Conservation (phyloP, 1,284 basidiomycete species). For the Cystobasidiaceae sp. region DNA sequence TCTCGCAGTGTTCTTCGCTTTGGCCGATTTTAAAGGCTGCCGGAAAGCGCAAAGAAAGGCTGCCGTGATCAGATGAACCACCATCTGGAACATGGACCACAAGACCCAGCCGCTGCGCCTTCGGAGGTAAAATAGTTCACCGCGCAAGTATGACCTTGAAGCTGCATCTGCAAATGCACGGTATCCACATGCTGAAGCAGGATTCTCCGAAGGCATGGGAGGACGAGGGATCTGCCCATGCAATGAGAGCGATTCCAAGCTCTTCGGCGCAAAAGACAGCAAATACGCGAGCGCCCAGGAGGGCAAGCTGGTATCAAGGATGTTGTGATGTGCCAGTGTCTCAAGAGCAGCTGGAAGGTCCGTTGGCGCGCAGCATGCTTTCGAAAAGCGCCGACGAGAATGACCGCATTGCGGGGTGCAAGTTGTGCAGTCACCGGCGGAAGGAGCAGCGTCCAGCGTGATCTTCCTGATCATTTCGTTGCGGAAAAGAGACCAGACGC, state of each 20-base stretch:
- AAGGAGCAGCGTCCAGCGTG: constrained; percentile 15
- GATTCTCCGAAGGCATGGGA: too few relatives aligned
- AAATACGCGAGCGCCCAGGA: constrained; percentile 16
- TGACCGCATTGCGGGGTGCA: not conserved
- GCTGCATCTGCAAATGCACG: too few relatives aligned
- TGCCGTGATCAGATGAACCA: too few relatives aligned
- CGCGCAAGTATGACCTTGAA: too few relatives aligned
- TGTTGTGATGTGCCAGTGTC: not conserved
- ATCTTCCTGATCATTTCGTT: not conserved
- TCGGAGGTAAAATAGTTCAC: too few relatives aligned
- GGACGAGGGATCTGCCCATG: constrained; percentile 22
- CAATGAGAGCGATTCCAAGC: constrained; percentile 5
- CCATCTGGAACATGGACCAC: too few relatives aligned
- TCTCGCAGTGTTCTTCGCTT: too few relatives aligned
- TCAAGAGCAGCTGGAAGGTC: not conserved
- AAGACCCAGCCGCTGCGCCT: too few relatives aligned
- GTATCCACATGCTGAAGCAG: too few relatives aligned
- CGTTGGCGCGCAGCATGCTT: not conserved
- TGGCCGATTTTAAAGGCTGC: too few relatives aligned
- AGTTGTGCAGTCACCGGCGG: not conserved
- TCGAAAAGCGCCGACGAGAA: not conserved
- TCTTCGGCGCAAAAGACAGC: not conserved
- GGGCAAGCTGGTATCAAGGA: constrained; percentile 16
- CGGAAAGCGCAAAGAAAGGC: too few relatives aligned
- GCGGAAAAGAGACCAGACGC: not conserved